Evolutionary conservation across 495 filamentous ascomycete genomes (phyloP), one percentile per base, ranked within the genome.

Genomic region (Neurospora tetraspora): DNA sequence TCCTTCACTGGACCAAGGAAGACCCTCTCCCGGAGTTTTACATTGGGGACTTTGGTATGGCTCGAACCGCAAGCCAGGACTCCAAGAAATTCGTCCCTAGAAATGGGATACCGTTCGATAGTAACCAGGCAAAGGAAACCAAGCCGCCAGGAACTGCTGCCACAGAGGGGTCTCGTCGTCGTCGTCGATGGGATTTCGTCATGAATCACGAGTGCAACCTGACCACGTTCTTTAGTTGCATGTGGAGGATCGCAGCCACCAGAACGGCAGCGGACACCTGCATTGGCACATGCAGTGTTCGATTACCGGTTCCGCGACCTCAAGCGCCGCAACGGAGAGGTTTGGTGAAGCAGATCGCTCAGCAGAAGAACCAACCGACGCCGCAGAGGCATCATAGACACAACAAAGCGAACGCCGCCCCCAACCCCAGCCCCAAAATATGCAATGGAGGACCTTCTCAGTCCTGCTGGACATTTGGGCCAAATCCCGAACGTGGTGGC

Each of bases 41-140:
- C 65, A 37, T 74, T 3, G 73, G 73, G 0, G 73, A 74, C 45
- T 74, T 74, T 45, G 73, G 73, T 12, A 69, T 37, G 27, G 16
- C 73, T 4, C 42, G 61, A 9, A 74, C 70, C 2, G 73, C 73
- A 20, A 61, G 16, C 37, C 70, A 74, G 12, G 61, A 69, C 7
- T 7, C 47, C 4, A 1, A 1, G 11, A 59, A 27, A 7, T 27
- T 59, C 3, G 6, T 0, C 11, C 47, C 5, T 14, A 59, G 23
- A 65, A 34, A 9, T 14, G 12, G 53, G 0, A 31, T 8, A 1
- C 53, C 14, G 2, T 65, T 9, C 12, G 7, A 65, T 7, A n/a
- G n/a, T n/a, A 14, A 65, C 5, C 53, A 65, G 27, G 23, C 14
- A 16, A 1, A 1, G 5, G 53, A 4, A 34, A 16, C 53, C 0